Percentiles rank a stretch among this genome's conserved stretches.
Evolutionary conservation across 2,329 filamentous ascomycete species (phyloP).

Genomic region (Aspergillus latus): DNA sequence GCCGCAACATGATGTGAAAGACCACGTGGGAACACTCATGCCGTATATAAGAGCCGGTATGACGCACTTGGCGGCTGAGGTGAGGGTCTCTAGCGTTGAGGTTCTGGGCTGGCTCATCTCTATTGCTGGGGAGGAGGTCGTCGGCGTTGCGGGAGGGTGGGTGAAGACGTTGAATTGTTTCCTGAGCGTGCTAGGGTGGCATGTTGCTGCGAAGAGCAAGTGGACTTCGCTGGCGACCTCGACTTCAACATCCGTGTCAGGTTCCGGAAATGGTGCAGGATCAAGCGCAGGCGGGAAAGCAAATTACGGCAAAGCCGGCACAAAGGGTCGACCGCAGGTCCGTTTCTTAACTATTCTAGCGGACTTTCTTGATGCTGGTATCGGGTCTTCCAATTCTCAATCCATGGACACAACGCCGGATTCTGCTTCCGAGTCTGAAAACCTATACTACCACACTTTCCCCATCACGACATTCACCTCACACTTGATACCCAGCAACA

Average conservation of each 20-base stretch:
- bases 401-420: neutral
- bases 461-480: conserved; percentile 39
- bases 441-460: conserved; percentile 27
- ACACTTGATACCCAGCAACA: conserved; percentile 49
- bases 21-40: conserved; percentile 70
- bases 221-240: conserved; percentile 9
- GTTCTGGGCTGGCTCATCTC: conserved; percentile 86
- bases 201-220: conserved; percentile 45
- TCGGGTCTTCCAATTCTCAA: conserved; percentile 21
- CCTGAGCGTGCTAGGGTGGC: conserved; percentile 82
- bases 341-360: conserved; percentile 46
- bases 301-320: conserved; percentile 47
- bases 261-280: conserved; percentile 14
- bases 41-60: conserved; percentile 87
- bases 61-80: conserved; percentile 84
- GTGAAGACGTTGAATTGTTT: conserved; percentile 89
- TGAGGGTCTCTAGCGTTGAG: conserved; percentile 75
- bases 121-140: conserved; percentile 69
- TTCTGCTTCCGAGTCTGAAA: conserved; percentile 9
- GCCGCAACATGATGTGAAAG: conserved; percentile 66
- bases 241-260: conserved; percentile 25
- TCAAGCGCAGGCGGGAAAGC: conserved; percentile 26
- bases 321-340: conserved; percentile 42
- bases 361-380: conserved; percentile 50
- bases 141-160: conserved; percentile 85